Evolutionary conservation across 2,329 filamentous ascomycete genomes (phyloP).

Genomic region (Fusarium solani-melongenae): DNA sequence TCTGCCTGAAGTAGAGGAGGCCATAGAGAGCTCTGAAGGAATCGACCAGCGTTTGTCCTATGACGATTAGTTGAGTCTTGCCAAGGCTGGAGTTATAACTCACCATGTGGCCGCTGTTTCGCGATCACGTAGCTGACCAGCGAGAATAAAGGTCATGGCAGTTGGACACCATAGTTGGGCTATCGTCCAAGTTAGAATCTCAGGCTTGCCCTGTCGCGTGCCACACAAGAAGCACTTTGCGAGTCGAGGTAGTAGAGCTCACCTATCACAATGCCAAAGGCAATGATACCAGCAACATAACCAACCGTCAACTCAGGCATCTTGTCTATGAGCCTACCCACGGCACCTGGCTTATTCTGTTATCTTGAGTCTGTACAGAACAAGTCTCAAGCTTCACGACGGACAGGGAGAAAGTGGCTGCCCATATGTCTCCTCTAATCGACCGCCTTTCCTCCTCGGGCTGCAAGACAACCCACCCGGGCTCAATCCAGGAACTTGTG

Average conservation of each 20-base stretch:
- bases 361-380: neutral
- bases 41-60: slow-evolving; percentile 33
- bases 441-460: neutral
- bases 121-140: slow-evolving; percentile 49
- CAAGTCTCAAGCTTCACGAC: neutral
- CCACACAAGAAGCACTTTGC: neutral
- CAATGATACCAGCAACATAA: slow-evolving; percentile 41
- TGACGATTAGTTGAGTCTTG: neutral
- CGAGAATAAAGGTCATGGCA: slow-evolving; percentile 49
- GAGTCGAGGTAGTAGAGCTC: neutral
- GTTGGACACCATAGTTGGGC: slow-evolving; percentile 52
- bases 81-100: neutral
- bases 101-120: slow-evolving; percentile 53
- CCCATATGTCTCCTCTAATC: neutral
- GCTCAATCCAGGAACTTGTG: neutral
- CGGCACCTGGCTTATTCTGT: neutral
- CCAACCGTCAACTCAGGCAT: slow-evolving; percentile 38
- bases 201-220: neutral
- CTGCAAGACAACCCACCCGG: neutral
- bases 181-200: slow-evolving; percentile 19
- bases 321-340: neutral
- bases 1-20: slow-evolving; percentile 54
- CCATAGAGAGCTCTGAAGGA: slow-evolving; percentile 55
- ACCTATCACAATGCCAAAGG: slow-evolving; percentile 36
- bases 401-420: neutral